A percentile compares a stretch with the other conserved stretches of the same genome.
These are phyloP conservation scores for Hortaea werneckii DNA, from an alignment of 2,329 filamentous ascomycete genomes.

Conservation along the genomic window DNA sequence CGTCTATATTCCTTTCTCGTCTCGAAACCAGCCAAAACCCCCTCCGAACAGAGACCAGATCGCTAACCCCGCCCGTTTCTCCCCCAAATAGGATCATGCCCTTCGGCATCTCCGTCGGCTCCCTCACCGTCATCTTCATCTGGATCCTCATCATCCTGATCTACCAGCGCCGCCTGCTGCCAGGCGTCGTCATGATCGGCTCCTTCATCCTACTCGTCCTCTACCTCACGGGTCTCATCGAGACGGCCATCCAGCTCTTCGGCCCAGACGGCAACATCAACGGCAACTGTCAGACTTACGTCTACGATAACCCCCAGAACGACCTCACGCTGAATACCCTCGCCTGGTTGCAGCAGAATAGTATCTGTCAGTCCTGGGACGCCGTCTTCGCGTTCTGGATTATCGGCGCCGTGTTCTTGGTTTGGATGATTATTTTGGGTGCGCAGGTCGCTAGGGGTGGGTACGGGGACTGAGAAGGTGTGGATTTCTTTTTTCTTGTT, in stretches of 20 bases:
- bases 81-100: constrained; percentile 50
- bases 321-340: constrained; percentile 46
- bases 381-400: constrained; percentile 55
- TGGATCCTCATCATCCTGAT: constrained; percentile 48
- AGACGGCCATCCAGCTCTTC: constrained; percentile 53
- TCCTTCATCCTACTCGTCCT: constrained; percentile 53
- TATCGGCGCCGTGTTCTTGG: constrained; percentile 51
- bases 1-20: constrained; percentile 4
- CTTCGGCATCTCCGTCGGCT: constrained; percentile 49
- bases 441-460: constrained; percentile 22
- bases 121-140: constrained; percentile 49
- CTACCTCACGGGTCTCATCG: constrained; percentile 52
- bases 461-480: constrained; percentile 13
- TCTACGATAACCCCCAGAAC: constrained; percentile 37
- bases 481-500: background rate
- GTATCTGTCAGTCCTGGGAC: constrained; percentile 55
- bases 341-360: constrained; percentile 53
- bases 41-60: too few relatives aligned
- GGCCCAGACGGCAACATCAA: constrained; percentile 46
- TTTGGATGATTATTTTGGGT: constrained; percentile 57
- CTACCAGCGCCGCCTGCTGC: constrained; percentile 45
- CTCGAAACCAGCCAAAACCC: background rate
- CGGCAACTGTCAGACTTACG: constrained; percentile 49
- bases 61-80: too few relatives aligned
- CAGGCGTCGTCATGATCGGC: constrained; percentile 49